Evolutionary conservation across 805 yeast genomes (phyloP), one percentile per base, ranked within the genome.

Genomic region (Ogataea naganishii): DNA sequence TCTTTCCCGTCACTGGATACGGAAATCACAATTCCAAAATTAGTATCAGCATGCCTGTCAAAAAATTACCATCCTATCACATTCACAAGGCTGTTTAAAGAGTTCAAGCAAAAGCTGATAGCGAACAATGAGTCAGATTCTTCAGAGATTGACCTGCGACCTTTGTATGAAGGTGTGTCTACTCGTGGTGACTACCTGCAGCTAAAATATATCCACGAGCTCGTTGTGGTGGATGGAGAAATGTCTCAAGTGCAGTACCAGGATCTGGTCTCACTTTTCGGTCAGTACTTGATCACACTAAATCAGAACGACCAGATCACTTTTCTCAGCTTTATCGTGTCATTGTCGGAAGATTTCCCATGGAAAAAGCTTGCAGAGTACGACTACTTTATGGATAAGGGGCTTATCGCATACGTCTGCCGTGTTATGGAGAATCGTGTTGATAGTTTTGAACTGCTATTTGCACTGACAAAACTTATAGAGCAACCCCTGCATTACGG

Each of bases 141-240:
- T 2, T 21, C 21, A 6, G 34, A 30, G 8, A 23, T 47, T 4
- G 49, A 46, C 20, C 24, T 45, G 20, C 27, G 32, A 6, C 36
- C 50, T 5, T 25, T 49, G 20, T 46, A 38, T 24, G 24, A 34
- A 3, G 33, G 38, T 14, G 38, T 45, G 17, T 35, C 32, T 11
- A 40, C 43, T 7, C n/a, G n/a, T n/a, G n/a, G n/a, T n/a, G n/a
- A n/a, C n/a, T n/a, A n/a, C n/a, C 27, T 43, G 6, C 52, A 49
- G 31, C 35, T 53, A 27, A 37, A 35, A n/a, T 53, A 51, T 26
- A 44, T 51, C 3, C 43, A 37, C 28, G 55, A 51, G 30, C 34
- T 47, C 5, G 34, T 51, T 14, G 39, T 53, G 4, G 45, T 38
- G 8, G 33, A 42, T 20, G 58, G 31, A 45, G 14, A 40, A 43